These are phyloP conservation scores for Senecio squalidus DNA, from an alignment of 140 eudicot species.

Conservation along the genomic window DNA sequence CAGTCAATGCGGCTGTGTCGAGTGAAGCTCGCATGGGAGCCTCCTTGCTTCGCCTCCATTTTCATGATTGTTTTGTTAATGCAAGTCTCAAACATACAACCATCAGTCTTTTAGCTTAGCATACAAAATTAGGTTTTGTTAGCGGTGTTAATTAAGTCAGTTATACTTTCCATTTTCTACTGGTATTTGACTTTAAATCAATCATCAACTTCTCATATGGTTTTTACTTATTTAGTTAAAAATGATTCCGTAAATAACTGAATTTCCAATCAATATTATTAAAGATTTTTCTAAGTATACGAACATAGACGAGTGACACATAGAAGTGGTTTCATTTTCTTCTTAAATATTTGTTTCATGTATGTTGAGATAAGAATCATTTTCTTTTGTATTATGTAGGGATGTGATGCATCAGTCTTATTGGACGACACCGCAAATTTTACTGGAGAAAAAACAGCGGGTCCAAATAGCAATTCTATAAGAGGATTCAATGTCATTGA, in stretches of 20 bases:
- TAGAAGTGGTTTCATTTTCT: background rate
- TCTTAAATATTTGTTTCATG: too few relatives aligned
- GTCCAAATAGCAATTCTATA: conserved; percentile 46
- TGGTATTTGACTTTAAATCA: background rate
- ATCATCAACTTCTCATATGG: too few relatives aligned
- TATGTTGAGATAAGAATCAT: too few relatives aligned
- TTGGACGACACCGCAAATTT: conserved; percentile 56
- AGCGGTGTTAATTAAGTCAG: too few relatives aligned
- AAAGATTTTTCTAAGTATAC: too few relatives aligned
- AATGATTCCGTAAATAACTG: too few relatives aligned
- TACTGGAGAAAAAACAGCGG: conserved; percentile 66
- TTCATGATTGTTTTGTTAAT: conserved; percentile 79
- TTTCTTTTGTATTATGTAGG: conserved; percentile 27
- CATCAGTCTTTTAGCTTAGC: background rate
- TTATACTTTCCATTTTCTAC: background rate
- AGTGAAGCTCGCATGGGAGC: conserved; percentile 87
- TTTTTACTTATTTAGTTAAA: too few relatives aligned
- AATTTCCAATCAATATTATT: too few relatives aligned
- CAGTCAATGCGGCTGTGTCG: conserved; percentile 48
- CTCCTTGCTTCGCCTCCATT: conserved; percentile 84
- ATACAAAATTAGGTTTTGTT: background rate
- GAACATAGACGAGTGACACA: too few relatives aligned
- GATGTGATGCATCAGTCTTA: conserved; percentile 78
- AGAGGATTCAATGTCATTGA: conserved; percentile 78
- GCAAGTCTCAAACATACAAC: conserved; percentile 30